Base-by-base conservation (phyloP, 2,329 filamentous ascomycete species). In the Colletotrichum lindemuthianum region DNA sequence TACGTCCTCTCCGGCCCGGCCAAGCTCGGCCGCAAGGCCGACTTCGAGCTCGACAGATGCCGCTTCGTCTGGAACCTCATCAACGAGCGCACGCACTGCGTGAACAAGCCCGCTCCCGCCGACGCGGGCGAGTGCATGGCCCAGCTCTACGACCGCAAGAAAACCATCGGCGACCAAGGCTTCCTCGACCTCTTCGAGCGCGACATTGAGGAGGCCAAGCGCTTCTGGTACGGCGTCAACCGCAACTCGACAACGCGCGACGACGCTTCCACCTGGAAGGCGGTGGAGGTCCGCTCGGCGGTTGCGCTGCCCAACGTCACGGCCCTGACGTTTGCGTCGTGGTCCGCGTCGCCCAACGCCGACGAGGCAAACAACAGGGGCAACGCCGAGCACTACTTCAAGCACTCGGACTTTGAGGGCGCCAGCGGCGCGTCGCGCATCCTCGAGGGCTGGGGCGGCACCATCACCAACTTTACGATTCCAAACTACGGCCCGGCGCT, bases 391-490 rank as follows among this genome's bases (percentile, higher is more conserved):
- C 72, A 73, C 63, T 74, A 73, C 57, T 63, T 66, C 41, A 73
- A 73, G 52, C 47, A 70, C 7, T 72, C 71, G 2, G 60, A 59
- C 6, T 39, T 53, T 3, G 53, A 55, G 3, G 68, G 69, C 2
- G 43, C 34, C 11, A 60, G 68, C 4, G 47, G 15, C 2, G 48
- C 63, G 2, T 71, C 72, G 24, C 65, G 68, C 39, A 73, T 74
- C 49, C 68, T 73, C 10, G 71, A 73, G 49, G 71, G 71, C 32
- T 73, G 71, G 71, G 70, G 71, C 47, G 74, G 75, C 55, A 72
- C 79, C 47, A 72, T 68, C 8, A 78, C 72, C 67, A 75, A 77
- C 63, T 73, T 78, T 41, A 73, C 73, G 32, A 72, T 79, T n/a
- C 75, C 75, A 8, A 72, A 72, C 67, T 70, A 72, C 51, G 68